phyloP scores from a whole-genome alignment of 1,139 yeast species.

The Candida buenavistaensis region DNA sequence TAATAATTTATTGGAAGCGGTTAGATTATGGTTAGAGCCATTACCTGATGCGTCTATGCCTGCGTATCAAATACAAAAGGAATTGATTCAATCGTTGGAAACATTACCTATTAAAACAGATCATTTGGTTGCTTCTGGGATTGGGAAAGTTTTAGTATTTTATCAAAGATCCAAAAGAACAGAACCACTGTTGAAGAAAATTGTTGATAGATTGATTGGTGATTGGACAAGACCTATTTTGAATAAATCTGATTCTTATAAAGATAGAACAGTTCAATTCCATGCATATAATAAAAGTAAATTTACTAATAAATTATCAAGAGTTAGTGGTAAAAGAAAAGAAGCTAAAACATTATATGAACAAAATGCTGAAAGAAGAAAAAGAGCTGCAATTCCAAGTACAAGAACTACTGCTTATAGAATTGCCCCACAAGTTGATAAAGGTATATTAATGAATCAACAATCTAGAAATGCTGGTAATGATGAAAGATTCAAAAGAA shows the following conservation, averaged over 20 bases:
- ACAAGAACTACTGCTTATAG: conserved; percentile 87
- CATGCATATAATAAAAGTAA: conserved; percentile 67
- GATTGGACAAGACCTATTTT: conserved; percentile 99
- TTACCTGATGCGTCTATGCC: conserved; percentile 97
- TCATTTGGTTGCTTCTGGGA: conserved; percentile 90
- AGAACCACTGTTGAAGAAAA: conserved; percentile 79
- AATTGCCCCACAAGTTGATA: conserved; percentile 81
- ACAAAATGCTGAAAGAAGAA: conserved; percentile 88
- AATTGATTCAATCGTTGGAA: conserved; percentile 70
- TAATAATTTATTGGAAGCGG: conserved; percentile 89
- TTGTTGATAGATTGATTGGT: conserved; percentile 88
- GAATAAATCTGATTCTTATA: conserved; percentile 92
- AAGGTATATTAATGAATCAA: conserved; percentile 40
- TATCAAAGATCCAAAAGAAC: conserved; percentile 91
- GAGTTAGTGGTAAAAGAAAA: conserved; percentile 29
- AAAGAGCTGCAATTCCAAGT: conserved; percentile 92
- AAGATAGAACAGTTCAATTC: conserved; percentile 77
- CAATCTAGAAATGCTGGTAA: conserved; percentile 50
- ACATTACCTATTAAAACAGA: conserved; percentile 91
- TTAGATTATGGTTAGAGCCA: conserved; percentile 97
- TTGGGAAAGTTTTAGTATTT: conserved; percentile 92
- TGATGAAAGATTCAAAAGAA: conserved; percentile 78
- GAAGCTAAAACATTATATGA: conserved; percentile 69
- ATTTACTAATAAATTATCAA: conserved; percentile 47
- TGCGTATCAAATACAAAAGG: conserved; percentile 92